Evolutionary conservation across 441 rosid genomes (phyloP).

Genomic region (Erysimum cheiri): DNA sequence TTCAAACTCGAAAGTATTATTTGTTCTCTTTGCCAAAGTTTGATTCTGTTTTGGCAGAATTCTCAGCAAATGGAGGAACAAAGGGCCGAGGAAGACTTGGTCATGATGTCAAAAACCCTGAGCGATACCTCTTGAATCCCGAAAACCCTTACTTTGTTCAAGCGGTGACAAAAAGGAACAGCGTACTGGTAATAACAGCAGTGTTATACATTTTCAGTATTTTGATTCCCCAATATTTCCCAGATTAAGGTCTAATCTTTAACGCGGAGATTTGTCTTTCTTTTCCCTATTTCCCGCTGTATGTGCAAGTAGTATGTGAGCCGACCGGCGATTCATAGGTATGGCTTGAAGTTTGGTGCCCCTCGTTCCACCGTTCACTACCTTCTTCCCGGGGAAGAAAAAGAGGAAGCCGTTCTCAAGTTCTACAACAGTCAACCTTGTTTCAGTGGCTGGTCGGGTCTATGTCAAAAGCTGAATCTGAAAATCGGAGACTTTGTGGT

Average conservation of each 20-base stretch:
- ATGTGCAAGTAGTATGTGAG: constrained; percentile 28
- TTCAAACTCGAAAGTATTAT: neutral
- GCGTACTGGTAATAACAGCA: constrained; percentile 29
- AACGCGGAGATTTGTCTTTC: constrained; percentile 8
- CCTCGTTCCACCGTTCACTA: neutral
- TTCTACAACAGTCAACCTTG: neutral
- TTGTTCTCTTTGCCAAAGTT: neutral
- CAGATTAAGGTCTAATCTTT: neutral
- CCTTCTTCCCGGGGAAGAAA: constrained; percentile 1
- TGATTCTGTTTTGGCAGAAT: neutral
- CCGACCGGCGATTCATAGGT: neutral
- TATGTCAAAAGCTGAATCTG: constrained; percentile 20
- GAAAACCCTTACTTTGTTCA: constrained; percentile 31
- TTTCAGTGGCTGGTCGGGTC: constrained; percentile 19
- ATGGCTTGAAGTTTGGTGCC: constrained; percentile 38
- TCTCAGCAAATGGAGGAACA: constrained; percentile 29
- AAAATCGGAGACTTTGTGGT: constrained; percentile 27
- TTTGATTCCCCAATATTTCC: neutral
- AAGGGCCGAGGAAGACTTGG: neutral
- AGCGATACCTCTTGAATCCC: constrained; percentile 29
- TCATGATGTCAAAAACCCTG: constrained; percentile 22
- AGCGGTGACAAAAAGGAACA: constrained; percentile 14
- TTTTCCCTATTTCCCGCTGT: neutral
- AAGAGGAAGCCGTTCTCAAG: neutral
- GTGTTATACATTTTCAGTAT: neutral